Evolutionary conservation across 768 basidiomycete genomes (phyloP), one percentile per base, ranked within the genome.

Genomic region (Cystofilobasidium capitatum): DNA sequence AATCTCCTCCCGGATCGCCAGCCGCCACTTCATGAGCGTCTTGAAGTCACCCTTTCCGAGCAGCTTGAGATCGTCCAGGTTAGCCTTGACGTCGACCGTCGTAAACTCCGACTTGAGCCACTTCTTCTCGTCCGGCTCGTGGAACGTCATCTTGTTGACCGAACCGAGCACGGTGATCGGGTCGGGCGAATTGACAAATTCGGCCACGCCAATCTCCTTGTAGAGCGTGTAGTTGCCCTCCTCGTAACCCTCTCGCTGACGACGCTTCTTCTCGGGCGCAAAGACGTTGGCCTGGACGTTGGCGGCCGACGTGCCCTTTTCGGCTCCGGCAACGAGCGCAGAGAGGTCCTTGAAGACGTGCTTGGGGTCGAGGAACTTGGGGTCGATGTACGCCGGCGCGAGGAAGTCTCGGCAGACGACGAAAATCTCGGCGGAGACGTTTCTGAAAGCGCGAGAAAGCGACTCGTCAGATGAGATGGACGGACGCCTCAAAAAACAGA

Each of bases 371-470:
- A 99, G 85, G 79, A 99, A 96, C 78, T 94, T 96, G 17, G 94
- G 92, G 74, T 99, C 96, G 73, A 99, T 94, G 72, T 87, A 83
- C 77, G 89, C 91, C 3, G 96, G 96, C 12, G 93, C 91, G 66
- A 90, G 83, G 79, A 91, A 99, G 66, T 89, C 90, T 65, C 87
- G 87, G 78, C 96, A 99, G 59, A 97, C 90, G 72, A 99, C 96
- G 81, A 99, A 99, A 75, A 99, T 99, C 79, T 99, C 96, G 16
- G 96, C 96, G 51, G 96, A 99, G 51, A 99, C 96, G 79, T 94
- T 97, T 80, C 93, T 93, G 71, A 0, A 29, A 57, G 39, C n/a
- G n/a, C n/a, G 35, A 26, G 5, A 29, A 37, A 39, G 51, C 33
- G 36, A 55, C 24, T 3, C 4, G 1, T 44, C 22, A 20, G 3